These are phyloP conservation scores for Arthrobotrys iridis DNA, from an alignment of 2,329 filamentous ascomycete species.

Conservation along the genomic window DNA sequence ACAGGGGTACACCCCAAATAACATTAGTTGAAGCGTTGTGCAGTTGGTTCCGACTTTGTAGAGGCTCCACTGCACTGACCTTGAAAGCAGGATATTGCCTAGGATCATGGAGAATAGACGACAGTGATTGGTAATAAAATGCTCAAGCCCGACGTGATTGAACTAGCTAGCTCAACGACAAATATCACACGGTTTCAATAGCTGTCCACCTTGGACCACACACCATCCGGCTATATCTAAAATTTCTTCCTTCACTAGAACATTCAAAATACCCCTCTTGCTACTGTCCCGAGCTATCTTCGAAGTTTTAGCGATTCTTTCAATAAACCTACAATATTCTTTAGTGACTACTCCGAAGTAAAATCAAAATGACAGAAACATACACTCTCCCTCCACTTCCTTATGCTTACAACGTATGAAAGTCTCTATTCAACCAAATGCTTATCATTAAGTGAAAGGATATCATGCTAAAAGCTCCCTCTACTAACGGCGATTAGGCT, in stretches of 20 bases:
- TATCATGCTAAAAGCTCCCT: neutral
- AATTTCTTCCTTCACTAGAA: neutral
- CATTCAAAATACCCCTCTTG: neutral
- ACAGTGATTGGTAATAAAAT: constrained; percentile 38
- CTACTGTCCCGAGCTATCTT: neutral
- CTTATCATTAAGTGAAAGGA: no score
- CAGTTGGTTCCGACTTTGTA: neutral
- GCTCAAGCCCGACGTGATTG: constrained; percentile 25
- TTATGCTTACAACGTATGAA: constrained; percentile 75
- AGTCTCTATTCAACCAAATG: no score
- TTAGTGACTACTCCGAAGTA: neutral
- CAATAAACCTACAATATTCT: neutral
- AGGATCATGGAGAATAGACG: neutral
- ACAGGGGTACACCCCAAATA: constrained; percentile 31
- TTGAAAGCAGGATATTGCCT: neutral
- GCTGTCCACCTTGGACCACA: no score
- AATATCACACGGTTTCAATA: neutral
- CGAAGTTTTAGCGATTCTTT: neutral
- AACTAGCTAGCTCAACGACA: neutral
- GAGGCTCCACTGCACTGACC: neutral
- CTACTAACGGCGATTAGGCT: constrained; percentile 64
- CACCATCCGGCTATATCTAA: no score
- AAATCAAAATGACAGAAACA: constrained; percentile 22
- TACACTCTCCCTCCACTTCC: constrained; percentile 74
- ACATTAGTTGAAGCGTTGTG: constrained; percentile 1